These are phyloP conservation scores for Nicotiana attenuata DNA, from an alignment of 257 asterid genomes.

Conservation along the genomic window DNA sequence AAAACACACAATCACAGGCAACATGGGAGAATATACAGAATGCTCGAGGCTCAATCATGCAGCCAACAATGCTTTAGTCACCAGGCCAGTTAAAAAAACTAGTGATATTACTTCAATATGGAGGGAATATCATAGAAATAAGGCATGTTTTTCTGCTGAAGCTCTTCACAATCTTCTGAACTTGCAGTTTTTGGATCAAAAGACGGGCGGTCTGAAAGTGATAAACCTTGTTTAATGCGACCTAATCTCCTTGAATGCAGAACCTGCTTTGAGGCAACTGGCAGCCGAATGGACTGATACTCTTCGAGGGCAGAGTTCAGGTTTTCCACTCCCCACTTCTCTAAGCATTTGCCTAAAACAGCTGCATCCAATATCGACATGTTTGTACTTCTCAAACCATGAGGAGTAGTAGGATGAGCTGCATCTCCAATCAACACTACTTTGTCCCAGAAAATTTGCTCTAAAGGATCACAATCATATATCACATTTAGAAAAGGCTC, in stretches of 20 bases:
- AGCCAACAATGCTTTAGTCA: background rate
- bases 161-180: conserved; percentile 40
- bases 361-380: conserved; percentile 85
- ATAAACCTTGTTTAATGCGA: conserved; percentile 58
- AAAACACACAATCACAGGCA: background rate
- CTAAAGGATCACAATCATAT: conserved; percentile 64
- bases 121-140: conserved; percentile 44
- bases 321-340: conserved; percentile 51
- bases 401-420: conserved; percentile 93
- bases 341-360: conserved; percentile 65
- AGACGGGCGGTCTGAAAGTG: conserved; percentile 27
- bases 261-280: conserved; percentile 53
- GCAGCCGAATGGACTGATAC: conserved; percentile 54
- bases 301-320: conserved; percentile 54
- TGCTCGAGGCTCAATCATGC: background rate
- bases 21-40: background rate
- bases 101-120: conserved; percentile 22
- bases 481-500: conserved; percentile 70
- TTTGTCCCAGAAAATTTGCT: conserved; percentile 54
- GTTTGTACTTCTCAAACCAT: conserved; percentile 90
- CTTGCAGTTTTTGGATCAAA: conserved; percentile 46
- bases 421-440: conserved; percentile 83
- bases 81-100: background rate
- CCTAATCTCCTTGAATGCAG: conserved; percentile 62
- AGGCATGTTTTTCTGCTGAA: conserved; percentile 62